Percentiles rank a stretch among this genome's conserved stretches.
These are phyloP conservation scores for Pluteus cervinus DNA, from an alignment of 768 basidiomycete species.

Conservation along the genomic window DNA sequence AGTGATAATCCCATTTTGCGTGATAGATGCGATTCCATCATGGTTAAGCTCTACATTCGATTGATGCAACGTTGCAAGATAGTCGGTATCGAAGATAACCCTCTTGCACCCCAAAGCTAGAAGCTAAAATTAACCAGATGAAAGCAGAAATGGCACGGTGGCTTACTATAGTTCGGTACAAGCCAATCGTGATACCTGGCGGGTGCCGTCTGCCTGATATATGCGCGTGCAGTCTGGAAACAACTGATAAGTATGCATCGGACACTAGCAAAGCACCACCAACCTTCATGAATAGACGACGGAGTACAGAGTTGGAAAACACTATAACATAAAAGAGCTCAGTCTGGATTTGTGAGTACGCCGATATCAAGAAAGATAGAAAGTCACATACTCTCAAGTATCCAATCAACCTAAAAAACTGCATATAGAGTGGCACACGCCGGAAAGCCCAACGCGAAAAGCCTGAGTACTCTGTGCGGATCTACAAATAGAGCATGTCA, in stretches of 20 bases:
- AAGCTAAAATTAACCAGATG: not conserved
- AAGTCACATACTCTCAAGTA: not conserved
- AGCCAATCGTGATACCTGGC: conserved; percentile 33
- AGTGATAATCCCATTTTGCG: conserved; percentile 31
- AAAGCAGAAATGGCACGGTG: not conserved
- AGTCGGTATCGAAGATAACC: conserved; percentile 38
- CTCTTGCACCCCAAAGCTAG: conserved; percentile 45
- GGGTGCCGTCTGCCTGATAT: conserved; percentile 33
- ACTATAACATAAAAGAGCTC: conserved; percentile 6
- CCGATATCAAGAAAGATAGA: not conserved
- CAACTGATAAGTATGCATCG: too few relatives aligned
- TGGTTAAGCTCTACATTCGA: conserved; percentile 36
- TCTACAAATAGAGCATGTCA: too few relatives aligned
- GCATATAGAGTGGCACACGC: not conserved
- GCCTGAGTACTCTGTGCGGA: not conserved
- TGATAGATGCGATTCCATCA: conserved; percentile 27
- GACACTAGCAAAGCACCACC: too few relatives aligned
- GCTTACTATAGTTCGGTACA: conserved; percentile 40
- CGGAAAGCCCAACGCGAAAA: not conserved
- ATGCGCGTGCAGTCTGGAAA: conserved; percentile 14
- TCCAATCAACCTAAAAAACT: not conserved
- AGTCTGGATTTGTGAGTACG: not conserved
- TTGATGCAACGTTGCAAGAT: conserved; percentile 33
- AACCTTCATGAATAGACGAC: conserved; percentile 1
- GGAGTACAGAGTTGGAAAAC: conserved; percentile 2